Evolutionary conservation across 495 filamentous ascomycete species (phyloP).

Genomic region (Niebla homalea): DNA sequence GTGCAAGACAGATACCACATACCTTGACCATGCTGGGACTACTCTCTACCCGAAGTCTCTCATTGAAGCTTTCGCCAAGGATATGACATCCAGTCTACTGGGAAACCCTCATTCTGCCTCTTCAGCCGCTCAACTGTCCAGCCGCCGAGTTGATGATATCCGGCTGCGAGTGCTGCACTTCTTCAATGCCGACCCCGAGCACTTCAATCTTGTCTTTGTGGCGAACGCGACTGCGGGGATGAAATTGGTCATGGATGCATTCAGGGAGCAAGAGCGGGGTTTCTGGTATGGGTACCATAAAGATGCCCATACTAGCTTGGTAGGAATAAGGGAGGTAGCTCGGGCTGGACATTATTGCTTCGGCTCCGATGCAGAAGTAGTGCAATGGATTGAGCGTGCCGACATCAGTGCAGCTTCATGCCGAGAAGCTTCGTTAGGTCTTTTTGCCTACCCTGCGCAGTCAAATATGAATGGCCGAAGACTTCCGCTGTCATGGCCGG

Average conservation of each 20-base stretch:
- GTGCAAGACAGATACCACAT: slow-evolving; percentile 50
- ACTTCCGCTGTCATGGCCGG: slow-evolving; percentile 57
- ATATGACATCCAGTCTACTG: slow-evolving; percentile 67
- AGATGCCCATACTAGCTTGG: slow-evolving; percentile 76
- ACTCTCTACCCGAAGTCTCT: slow-evolving; percentile 70
- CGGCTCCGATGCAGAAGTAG: slow-evolving; percentile 47
- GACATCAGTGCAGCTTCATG: slow-evolving; percentile 10
- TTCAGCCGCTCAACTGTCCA: slow-evolving; percentile 62
- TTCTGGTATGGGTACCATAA: slow-evolving; percentile 77
- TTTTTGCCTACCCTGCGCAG: slow-evolving; percentile 83
- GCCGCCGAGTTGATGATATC: slow-evolving; percentile 59
- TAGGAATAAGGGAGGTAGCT: slow-evolving; percentile 69
- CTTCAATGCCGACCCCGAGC: slow-evolving; percentile 70
- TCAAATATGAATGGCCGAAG: slow-evolving; percentile 89
- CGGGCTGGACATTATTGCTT: slow-evolving; percentile 50
- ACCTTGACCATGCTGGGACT: slow-evolving; percentile 89
- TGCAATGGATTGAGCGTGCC: slow-evolving; percentile 45
- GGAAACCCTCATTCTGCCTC: slow-evolving; percentile 91
- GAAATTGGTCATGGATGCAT: slow-evolving; percentile 68
- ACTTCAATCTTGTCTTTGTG: slow-evolving; percentile 84
- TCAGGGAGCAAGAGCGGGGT: slow-evolving; percentile 48
- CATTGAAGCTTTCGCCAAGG: slow-evolving; percentile 59
- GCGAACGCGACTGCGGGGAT: slow-evolving; percentile 86
- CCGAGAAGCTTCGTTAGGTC: slow-evolving; percentile 5
- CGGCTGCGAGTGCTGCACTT: slow-evolving; percentile 59